These are phyloP conservation scores for Leishmania braziliensis DNA, from an alignment of 208 protist genomes.

Conservation along the genomic window DNA sequence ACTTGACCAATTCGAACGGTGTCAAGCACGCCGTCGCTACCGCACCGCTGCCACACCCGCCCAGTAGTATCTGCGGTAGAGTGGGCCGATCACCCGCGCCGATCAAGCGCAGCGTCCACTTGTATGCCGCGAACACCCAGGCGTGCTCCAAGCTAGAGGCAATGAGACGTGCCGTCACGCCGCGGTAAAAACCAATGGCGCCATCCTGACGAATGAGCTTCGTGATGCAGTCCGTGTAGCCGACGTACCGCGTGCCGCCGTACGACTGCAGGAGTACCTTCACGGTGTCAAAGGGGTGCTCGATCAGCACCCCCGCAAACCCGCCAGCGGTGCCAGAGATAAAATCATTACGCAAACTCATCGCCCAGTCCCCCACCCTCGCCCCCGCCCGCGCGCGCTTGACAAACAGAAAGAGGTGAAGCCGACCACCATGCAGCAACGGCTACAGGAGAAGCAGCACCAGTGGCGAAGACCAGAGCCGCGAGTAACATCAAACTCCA, in stretches of 20 bases:
- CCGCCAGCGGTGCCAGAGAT: constrained; percentile 71
- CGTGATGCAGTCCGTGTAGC: constrained; percentile 60
- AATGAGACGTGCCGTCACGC: constrained; percentile 62
- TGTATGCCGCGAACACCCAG: constrained; percentile 79
- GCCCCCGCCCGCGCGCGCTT: background rate
- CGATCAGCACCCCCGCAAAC: constrained; percentile 66
- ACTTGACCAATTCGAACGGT: constrained; percentile 90
- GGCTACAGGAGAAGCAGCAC: background rate
- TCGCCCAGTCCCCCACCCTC: constrained; percentile 8
- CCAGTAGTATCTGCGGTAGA: constrained; percentile 44
- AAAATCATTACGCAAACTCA: constrained; percentile 56
- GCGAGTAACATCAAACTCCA: background rate
- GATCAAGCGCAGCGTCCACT: constrained; percentile 54
- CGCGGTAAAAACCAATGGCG: constrained; percentile 77
- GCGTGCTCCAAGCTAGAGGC: constrained; percentile 82
- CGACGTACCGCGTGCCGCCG: constrained; percentile 41
- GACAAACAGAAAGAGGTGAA: too few relatives aligned
- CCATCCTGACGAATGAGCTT: constrained; percentile 61
- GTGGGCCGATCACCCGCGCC: constrained; percentile 53
- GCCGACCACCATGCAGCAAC: background rate
- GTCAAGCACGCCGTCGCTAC: constrained; percentile 69
- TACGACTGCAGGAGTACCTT: constrained; percentile 87
- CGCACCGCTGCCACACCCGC: constrained; percentile 65
- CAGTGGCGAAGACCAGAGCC: background rate
- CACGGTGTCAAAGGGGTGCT: constrained; percentile 91